Conservation (phyloP, 106 monocot species). For the Acorus gramineus region DNA sequence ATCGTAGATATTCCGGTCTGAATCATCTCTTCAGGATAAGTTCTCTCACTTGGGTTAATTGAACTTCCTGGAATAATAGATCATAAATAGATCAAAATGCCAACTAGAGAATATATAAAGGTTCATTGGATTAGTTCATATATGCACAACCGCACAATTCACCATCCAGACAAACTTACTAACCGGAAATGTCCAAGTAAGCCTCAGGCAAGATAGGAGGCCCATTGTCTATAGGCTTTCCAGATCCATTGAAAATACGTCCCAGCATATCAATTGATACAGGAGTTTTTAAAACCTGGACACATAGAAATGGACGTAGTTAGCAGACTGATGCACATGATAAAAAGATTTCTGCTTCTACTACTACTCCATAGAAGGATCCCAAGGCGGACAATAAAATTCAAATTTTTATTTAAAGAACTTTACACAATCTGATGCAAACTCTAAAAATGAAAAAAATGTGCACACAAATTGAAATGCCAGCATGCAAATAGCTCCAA, state of each 20-base stretch:
- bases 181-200: slow-evolving; percentile 94
- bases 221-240: slow-evolving; percentile 97
- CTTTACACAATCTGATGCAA: no score
- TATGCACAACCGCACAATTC: slow-evolving; percentile 1
- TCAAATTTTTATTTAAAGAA: no score
- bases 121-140: not conserved
- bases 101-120: not conserved
- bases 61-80: slow-evolving; percentile 71
- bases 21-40: slow-evolving; percentile 99
- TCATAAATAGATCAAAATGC: not conserved
- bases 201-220: slow-evolving; percentile 96
- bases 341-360: not conserved
- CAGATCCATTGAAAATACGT: slow-evolving; percentile 98
- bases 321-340: not conserved
- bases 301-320: not conserved
- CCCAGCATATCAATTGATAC: slow-evolving; percentile 99
- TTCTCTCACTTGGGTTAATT: slow-evolving; percentile 98
- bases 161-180: slow-evolving; percentile 5
- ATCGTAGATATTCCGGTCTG: slow-evolving; percentile 99
- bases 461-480: no score
- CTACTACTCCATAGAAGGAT: not conserved
- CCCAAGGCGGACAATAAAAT: no score
- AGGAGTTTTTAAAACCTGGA: slow-evolving; percentile 91
- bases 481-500: no score
- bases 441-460: no score